Evolutionary conservation across 768 basidiomycete genomes (phyloP).

Genomic region (Gloeostereum incarnatum): DNA sequence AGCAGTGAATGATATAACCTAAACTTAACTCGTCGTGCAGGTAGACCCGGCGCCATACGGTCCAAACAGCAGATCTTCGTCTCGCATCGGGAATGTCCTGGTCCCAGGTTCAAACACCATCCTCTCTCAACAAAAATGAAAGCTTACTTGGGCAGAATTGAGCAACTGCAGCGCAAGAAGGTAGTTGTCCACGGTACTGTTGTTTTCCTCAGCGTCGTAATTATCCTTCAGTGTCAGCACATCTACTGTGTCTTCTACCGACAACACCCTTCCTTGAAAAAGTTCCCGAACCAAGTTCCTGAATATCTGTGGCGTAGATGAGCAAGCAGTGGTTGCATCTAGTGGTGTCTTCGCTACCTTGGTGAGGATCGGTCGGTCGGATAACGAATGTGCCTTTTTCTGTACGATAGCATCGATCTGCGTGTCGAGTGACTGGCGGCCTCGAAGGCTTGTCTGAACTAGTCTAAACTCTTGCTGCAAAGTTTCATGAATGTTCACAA

Average conservation of each 20-base stretch:
- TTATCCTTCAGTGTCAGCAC: constrained; percentile 84
- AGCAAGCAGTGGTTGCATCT: not conserved
- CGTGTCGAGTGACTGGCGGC: constrained; percentile 53
- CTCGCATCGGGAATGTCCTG: constrained; percentile 68
- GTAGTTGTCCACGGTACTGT: constrained; percentile 56
- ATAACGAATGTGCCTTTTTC: constrained; percentile 37
- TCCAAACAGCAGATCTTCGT: constrained; percentile 57
- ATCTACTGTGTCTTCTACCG: constrained; percentile 77
- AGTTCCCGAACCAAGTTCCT: constrained; percentile 58
- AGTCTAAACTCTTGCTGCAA: constrained; percentile 55
- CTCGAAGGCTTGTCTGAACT: constrained; percentile 36
- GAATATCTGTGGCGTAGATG: constrained; percentile 41
- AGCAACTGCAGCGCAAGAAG: constrained; percentile 62
- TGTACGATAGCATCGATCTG: constrained; percentile 58
- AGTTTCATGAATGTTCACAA: constrained; percentile 74
- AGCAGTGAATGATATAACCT: not conserved
- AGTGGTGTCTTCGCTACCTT: constrained; percentile 26
- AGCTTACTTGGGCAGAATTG: constrained; percentile 39
- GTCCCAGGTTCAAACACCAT: not conserved
- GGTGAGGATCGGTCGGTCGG: constrained; percentile 41
- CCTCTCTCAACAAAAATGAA: not conserved
- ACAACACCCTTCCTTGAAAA: constrained; percentile 65
- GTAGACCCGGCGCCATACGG: constrained; percentile 84
- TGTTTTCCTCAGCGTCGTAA: too few relatives aligned
- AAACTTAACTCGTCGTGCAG: constrained; percentile 76